Conservation (phyloP, 306 rosid species). For the Spatholobus suberectus region DNA sequence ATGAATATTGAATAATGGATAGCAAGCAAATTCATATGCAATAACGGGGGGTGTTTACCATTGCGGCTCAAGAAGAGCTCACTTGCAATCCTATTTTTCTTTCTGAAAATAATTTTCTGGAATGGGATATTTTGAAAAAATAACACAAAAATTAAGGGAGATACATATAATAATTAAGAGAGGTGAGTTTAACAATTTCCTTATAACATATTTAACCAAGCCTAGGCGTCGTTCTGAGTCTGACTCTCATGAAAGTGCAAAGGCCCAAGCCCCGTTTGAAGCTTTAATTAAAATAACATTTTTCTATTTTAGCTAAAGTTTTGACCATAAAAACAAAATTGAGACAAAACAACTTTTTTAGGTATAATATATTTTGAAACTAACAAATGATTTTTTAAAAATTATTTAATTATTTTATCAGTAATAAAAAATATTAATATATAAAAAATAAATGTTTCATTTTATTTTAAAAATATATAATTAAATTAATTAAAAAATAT, state of each 20-base stretch:
- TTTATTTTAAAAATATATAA: background rate
- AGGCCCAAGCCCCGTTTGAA: background rate
- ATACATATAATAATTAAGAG: too few species aligned
- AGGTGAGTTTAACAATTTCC: too few species aligned
- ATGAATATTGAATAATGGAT: too few species aligned
- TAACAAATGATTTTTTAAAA: background rate
- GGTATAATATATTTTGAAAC: background rate
- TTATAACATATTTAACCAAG: background rate
- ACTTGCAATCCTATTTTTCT: too few species aligned
- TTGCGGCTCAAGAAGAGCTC: too few species aligned
- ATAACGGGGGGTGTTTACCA: too few species aligned
- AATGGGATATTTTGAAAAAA: too few species aligned
- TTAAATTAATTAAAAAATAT: background rate
- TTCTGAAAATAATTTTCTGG: too few species aligned
- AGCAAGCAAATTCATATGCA: too few species aligned
- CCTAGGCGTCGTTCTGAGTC: background rate
- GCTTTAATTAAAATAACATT: background rate
- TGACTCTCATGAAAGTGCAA: background rate
- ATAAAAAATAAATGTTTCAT: background rate
- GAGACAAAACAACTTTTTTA: background rate
- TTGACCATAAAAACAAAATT: background rate
- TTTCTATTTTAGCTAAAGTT: background rate
- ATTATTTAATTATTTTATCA: background rate
- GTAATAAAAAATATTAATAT: background rate
- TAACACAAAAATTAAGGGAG: too few species aligned